These are phyloP conservation scores for Drosera spatulata DNA, from an alignment of 179 eudicot species.

Conservation along the genomic window DNA sequence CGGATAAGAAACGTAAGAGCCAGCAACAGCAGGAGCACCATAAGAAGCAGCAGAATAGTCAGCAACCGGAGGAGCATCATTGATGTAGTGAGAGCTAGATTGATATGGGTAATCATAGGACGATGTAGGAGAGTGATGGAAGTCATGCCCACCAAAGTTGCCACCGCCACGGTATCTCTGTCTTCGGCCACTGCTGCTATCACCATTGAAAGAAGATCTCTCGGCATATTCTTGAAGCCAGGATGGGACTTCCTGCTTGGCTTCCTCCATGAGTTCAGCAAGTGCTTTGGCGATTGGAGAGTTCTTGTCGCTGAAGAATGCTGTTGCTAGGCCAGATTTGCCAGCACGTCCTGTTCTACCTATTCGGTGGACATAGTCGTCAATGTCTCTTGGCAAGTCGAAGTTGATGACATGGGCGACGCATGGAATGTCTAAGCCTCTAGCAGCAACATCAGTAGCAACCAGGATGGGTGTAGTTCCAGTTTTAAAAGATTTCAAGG, in stretches of 20 bases:
- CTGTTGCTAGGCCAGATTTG: slow-evolving; percentile 85
- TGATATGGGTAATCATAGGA: no score
- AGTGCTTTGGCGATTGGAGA: slow-evolving; percentile 56
- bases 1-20: no score
- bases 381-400: slow-evolving; percentile 92
- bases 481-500: slow-evolving; percentile 77
- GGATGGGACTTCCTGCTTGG: slow-evolving; percentile 90
- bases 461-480: slow-evolving; percentile 90
- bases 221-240: slow-evolving; percentile 32
- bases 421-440: slow-evolving; percentile 95
- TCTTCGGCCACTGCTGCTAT: no score
- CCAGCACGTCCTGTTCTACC: slow-evolving; percentile 99
- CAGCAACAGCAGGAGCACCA: no score
- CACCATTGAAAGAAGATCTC: no score
- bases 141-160: no score
- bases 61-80: no score
- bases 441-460: slow-evolving; percentile 98
- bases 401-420: slow-evolving; percentile 94
- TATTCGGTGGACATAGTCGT: slow-evolving; percentile 93
- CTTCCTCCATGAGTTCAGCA: slow-evolving; percentile 87
- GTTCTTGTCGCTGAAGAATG: slow-evolving; percentile 84
- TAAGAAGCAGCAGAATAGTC: no score
- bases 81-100: no score
- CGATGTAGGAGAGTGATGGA: no score
- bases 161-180: no score